Conservation (phyloP, 805 yeast species). For the Candida cerambycidarum region DNA sequence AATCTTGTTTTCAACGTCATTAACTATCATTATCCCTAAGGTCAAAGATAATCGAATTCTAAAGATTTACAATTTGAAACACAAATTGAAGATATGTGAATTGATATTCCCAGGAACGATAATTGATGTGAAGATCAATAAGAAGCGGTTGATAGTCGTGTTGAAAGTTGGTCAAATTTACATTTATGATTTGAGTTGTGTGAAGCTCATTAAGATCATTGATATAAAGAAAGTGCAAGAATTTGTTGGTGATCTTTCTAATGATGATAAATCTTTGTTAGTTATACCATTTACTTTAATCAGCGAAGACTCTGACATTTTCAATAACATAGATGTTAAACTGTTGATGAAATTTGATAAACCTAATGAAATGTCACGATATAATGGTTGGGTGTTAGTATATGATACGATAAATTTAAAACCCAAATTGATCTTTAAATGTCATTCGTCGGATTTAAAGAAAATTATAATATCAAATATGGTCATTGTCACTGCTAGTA, state of each 20-base stretch:
- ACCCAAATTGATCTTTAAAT: slow-evolving; percentile 36
- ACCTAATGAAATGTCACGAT: slow-evolving; percentile 19
- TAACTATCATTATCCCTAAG: slow-evolving; percentile 41
- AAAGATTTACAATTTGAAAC: slow-evolving; percentile 41
- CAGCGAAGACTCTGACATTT: slow-evolving; percentile 32
- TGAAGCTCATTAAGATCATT: slow-evolving; percentile 61
- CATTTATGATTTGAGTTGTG: slow-evolving; percentile 87
- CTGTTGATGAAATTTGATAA: slow-evolving; percentile 19
- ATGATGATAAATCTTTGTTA: slow-evolving; percentile 35
- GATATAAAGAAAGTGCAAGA: slow-evolving; percentile 22
- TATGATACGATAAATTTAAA: slow-evolving; percentile 37
- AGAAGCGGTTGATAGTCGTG: slow-evolving; percentile 77
- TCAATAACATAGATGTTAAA: slow-evolving; percentile 17
- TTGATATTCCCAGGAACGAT: slow-evolving; percentile 79
- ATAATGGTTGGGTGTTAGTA: slow-evolving; percentile 42
- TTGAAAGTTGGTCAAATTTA: slow-evolving; percentile 74
- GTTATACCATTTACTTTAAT: slow-evolving; percentile 33
- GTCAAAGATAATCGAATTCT: slow-evolving; percentile 26
- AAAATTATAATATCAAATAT: slow-evolving; percentile 26
- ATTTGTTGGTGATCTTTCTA: slow-evolving; percentile 37
- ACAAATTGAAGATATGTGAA: slow-evolving; percentile 68
- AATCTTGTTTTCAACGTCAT: slow-evolving; percentile 42
- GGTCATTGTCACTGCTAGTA: slow-evolving; percentile 41
- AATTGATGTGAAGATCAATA: slow-evolving; percentile 70
- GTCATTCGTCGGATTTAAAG: slow-evolving; percentile 39